Base-by-base conservation (phyloP, 179 eudicot species). In the Nepenthes alata region DNA sequence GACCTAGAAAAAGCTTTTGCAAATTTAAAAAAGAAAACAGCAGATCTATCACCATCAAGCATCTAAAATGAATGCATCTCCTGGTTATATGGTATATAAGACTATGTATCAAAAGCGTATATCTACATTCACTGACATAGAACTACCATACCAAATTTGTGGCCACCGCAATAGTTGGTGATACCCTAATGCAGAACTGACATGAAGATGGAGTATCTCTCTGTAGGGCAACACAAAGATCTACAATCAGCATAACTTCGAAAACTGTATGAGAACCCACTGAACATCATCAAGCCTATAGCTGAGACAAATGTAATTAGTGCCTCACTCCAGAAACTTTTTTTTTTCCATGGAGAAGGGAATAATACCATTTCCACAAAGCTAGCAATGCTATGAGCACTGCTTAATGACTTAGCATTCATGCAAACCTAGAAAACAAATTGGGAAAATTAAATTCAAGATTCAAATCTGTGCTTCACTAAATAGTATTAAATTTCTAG, bases 171-270 rank as follows among this genome's bases (percentile, higher is more conserved):
- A 67, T 57, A 59, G 59, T 61, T 36, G 76, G 60, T 37, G 91
- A 87, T 35, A 85, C 71, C 67, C 88, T 77, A 55, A 80, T 63
- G 61, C 70, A 69, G 64, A 87, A 85, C 60, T 81, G 85, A 62
- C 54, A 14, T 67, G 77, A 79, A 48, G 62, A 59, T 53, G 82
- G 64, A 62, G 67, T 72, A 65, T 62, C 70, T 74, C 62, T 74
- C 91, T 83, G 79, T 76, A 72, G 64, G 55, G 37, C 67, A 49
- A 41, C 16, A 54, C 37, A 48, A 47, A 66, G 37, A 2, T 45
- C 41, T 11, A 64, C 11, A 50, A 73, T 57, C 47, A 60, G 36
- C 60, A 37, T 25, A 65, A 62, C 10, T 12, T 53, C 6, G 35
- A 12, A 37, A 53, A 57, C 47, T 58, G 25, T 25, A 5, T 7